Evolutionary conservation across 2,329 filamentous ascomycete genomes (phyloP), one percentile per base, ranked within the genome.

Genomic region (Hypoxylon sp.): DNA sequence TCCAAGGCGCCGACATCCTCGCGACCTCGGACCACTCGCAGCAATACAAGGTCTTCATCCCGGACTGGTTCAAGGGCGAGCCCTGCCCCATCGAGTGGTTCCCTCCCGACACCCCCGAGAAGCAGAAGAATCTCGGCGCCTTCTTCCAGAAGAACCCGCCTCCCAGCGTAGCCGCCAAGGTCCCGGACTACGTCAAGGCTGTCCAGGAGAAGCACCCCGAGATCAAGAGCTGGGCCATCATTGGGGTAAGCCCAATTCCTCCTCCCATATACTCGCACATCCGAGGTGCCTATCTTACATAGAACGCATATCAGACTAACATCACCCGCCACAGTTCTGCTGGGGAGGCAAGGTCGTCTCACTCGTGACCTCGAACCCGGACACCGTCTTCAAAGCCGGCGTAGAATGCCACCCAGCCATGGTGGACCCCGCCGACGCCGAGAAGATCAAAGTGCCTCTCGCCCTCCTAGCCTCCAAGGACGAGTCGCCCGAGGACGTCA

Each of bases 41-140:
- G 79, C 88, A 92, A 76, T 96, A 97, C 84, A 90, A 90, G 73
- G 92, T 97, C 73, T 94, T 94, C 81, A 94, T 98, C 70, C 94
- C 94, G 29, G 94, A 98, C 82, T 95, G 93, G 86, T 97, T 97
- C 83, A 87, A 92, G 67, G 94, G 93, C 78, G 85, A 88, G 72
- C 91, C 93, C 1, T 82, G 81, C 75, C 80, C 83, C 54, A 85
- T 89, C 78, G 83, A 83, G 76, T 80, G 86, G 82, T 88, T 88
- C 77, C 91, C 91, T 2, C 87, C 90, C 24, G 80, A 89, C 79
- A 92, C 81, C 5, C 81, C 87, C 4, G 89, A 92, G 73, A 91
- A 92, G 81, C 80, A 88, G 77, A 82, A 87, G 78, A 83, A 82
- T 26, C 82, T 92, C 3, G 82, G 82, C 29, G 81, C 78, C 3